phyloP scores from a whole-genome alignment of 169 alveolate species.

The Plasmodium billcollinsi region DNA sequence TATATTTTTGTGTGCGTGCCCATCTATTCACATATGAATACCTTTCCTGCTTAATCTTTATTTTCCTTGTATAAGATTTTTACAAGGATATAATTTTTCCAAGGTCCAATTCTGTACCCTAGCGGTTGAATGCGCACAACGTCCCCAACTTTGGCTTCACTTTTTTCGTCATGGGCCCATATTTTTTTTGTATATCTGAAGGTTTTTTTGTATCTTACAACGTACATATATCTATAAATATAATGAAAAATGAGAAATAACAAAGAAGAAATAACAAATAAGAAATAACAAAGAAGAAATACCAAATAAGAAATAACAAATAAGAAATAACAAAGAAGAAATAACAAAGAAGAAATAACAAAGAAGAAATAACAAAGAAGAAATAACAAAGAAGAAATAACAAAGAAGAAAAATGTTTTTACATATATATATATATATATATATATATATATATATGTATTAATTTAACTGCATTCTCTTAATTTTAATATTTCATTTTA shows the following conservation, averaged over 20 bases:
- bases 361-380: background rate
- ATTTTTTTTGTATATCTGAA: constrained; percentile 91
- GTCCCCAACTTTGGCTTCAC: constrained; percentile 91
- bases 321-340: constrained; percentile 3
- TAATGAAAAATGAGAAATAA: background rate
- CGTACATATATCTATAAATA: constrained; percentile 90
- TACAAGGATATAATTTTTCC: constrained; percentile 87
- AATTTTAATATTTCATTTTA: background rate
- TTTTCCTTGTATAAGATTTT: constrained; percentile 81
- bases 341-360: background rate
- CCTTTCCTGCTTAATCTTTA: constrained; percentile 33
- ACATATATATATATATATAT: background rate
- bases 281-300: constrained; percentile 1
- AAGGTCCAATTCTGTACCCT: constrained; percentile 90
- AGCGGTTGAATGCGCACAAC: constrained; percentile 93
- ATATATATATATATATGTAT: background rate
- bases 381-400: constrained; percentile 7
- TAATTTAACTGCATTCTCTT: background rate
- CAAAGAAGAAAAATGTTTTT: too few species aligned
- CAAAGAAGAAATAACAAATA: background rate
- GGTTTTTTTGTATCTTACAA: constrained; percentile 91
- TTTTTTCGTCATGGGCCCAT: constrained; percentile 93
- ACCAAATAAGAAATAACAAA: too few species aligned
- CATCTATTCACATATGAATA: background rate
- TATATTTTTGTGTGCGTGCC: too few species aligned